These are phyloP conservation scores for Rhinocladiella similis DNA, from an alignment of 2,329 filamentous ascomycete genomes.

Conservation along the genomic window DNA sequence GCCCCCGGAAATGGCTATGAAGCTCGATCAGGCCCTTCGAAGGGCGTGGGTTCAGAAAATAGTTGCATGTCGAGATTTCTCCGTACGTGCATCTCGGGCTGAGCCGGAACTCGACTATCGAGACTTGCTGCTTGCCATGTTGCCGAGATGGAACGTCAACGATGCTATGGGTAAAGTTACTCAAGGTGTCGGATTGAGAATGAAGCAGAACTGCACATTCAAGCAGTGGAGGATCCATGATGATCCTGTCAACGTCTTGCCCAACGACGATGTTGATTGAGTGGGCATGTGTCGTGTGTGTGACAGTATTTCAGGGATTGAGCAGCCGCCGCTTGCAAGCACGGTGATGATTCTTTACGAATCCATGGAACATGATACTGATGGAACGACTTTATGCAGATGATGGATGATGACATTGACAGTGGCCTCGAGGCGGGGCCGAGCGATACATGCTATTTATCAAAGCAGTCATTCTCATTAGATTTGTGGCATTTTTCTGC, in stretches of 20 bases:
- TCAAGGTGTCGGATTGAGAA: constrained; percentile 5
- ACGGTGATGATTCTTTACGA: neutral
- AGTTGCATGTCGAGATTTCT: neutral
- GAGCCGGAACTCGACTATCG: neutral
- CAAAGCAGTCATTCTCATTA: too few species aligned
- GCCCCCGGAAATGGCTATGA: constrained; percentile 1
- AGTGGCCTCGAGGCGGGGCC: too few species aligned
- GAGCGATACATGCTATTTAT: too few species aligned
- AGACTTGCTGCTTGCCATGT: constrained; percentile 5
- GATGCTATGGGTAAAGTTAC: constrained; percentile 9
- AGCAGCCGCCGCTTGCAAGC: too few species aligned
- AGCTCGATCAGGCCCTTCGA: neutral
- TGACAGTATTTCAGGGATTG: neutral
- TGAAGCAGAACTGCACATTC: neutral
- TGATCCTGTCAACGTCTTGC: neutral
- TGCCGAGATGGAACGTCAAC: constrained; percentile 14
- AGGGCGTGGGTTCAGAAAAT: constrained; percentile 2
- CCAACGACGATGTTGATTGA: constrained; percentile 11
- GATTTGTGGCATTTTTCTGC: too few species aligned
- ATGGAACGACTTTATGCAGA: too few species aligned
- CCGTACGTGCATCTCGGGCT: neutral
- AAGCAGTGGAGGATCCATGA: neutral
- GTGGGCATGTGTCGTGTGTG: neutral
- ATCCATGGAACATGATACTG: too few species aligned
- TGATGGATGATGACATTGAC: too few species aligned